Conservation (phyloP, 805 yeast genomes). For the Teunomyces pallodes region DNA sequence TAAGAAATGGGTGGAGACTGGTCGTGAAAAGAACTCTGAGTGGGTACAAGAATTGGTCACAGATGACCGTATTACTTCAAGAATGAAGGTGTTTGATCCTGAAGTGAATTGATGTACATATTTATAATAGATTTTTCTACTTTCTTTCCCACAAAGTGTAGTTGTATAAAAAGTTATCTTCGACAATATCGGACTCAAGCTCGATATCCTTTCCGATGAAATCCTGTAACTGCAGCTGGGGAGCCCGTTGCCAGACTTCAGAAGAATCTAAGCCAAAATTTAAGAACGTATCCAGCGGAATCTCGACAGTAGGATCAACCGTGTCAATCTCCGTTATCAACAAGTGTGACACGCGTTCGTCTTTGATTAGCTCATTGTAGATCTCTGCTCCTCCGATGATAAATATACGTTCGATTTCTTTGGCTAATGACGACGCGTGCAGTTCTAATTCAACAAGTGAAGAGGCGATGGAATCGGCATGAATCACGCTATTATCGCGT, state of each 20-base stretch:
- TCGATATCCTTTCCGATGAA: conserved; percentile 37
- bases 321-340: conserved; percentile 65
- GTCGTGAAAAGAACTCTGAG: conserved; percentile 73
- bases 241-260: conserved; percentile 35
- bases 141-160: conserved; percentile 57
- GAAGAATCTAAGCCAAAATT: conserved; percentile 25
- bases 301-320: conserved; percentile 23
- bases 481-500: conserved; percentile 23
- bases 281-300: conserved; percentile 73
- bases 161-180: conserved; percentile 47
- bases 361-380: conserved; percentile 55
- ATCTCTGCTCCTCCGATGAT: conserved; percentile 93
- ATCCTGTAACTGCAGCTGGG: conserved; percentile 32
- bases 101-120: conserved; percentile 4
- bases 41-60: conserved; percentile 77
- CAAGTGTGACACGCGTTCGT: conserved; percentile 48
- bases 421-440: conserved; percentile 42
- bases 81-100: conserved; percentile 48
- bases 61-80: conserved; percentile 62
- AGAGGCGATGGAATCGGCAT: conserved; percentile 27
- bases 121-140: not conserved
- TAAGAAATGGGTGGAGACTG: conserved; percentile 71
- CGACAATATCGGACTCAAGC: conserved; percentile 30
- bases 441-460: conserved; percentile 19
- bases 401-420: conserved; percentile 55